phyloP scores from a whole-genome alignment of 2,329 filamentous ascomycete genomes.

The Trichoderma afroharzianum region DNA sequence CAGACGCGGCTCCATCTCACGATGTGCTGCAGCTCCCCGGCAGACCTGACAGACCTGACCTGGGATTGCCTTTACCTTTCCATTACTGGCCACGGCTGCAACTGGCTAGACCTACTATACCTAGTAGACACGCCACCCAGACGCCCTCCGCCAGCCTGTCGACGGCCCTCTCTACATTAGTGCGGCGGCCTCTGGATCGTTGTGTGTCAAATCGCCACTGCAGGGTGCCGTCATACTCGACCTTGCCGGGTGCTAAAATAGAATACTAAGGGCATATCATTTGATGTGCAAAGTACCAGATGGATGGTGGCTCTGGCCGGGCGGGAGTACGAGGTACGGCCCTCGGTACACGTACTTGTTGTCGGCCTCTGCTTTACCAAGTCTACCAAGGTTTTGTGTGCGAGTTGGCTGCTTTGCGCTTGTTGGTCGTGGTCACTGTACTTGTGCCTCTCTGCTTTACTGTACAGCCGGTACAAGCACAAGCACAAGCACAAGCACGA shows the following conservation, averaged over 20 bases:
- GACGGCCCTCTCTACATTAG: conserved; percentile 16
- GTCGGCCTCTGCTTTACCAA: not conserved
- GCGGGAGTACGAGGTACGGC: not conserved
- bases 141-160: conserved; percentile 13
- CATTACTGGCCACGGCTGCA: not conserved
- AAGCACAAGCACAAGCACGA: not conserved
- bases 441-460: not conserved
- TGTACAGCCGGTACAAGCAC: not conserved
- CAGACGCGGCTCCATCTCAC: conserved; percentile 17
- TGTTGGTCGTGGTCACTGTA: not conserved
- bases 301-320: not conserved
- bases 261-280: not conserved
- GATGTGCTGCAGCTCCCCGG: conserved; percentile 17
- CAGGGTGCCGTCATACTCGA: conserved; percentile 22
- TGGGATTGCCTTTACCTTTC: not conserved
- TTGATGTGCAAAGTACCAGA: not conserved
- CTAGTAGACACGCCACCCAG: conserved; percentile 13
- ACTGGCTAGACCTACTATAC: conserved; percentile 8
- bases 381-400: too few species aligned
- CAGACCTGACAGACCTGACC: conserved; percentile 9
- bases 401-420: not conserved
- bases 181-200: conserved; percentile 15
- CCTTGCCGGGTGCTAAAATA: not conserved
- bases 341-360: not conserved
- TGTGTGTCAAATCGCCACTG: conserved; percentile 18